phyloP scores from a whole-genome alignment of 2,329 filamentous ascomycete species.

The Sporothrix globosa region DNA sequence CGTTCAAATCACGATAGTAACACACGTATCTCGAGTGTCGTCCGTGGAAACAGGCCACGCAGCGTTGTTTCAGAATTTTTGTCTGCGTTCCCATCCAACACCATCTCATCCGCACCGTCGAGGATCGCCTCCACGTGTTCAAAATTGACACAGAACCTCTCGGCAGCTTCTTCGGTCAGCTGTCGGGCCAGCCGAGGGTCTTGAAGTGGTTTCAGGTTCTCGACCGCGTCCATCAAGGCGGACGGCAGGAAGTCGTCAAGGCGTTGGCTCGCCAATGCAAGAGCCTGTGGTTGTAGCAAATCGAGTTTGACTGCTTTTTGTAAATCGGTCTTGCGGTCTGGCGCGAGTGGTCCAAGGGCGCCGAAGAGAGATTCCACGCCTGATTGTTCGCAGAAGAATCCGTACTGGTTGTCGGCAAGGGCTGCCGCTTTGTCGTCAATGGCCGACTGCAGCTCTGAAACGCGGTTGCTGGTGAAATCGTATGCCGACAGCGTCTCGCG shows the following conservation, averaged over 20 bases:
- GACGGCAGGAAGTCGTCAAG: constrained; percentile 92
- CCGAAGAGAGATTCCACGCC: constrained; percentile 68
- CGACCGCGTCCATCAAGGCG: constrained; percentile 87
- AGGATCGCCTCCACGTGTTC: constrained; percentile 61
- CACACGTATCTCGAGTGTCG: constrained; percentile 63
- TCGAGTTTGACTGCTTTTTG: constrained; percentile 58
- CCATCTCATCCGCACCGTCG: constrained; percentile 48
- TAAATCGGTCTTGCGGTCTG: constrained; percentile 51
- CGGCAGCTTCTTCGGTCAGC: constrained; percentile 80
- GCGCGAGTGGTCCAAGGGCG: constrained; percentile 51
- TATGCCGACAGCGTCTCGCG: constrained; percentile 60
- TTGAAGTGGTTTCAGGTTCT: constrained; percentile 74
- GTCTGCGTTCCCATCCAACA: constrained; percentile 39
- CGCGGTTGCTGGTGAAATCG: constrained; percentile 64
- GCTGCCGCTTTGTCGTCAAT: constrained; percentile 59
- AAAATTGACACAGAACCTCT: constrained; percentile 84
- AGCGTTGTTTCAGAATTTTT: constrained; percentile 40
- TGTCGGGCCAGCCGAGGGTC: constrained; percentile 71
- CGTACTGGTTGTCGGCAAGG: constrained; percentile 69
- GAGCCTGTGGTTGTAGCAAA: constrained; percentile 60
- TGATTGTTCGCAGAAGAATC: constrained; percentile 73
- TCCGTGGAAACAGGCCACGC: constrained; percentile 59
- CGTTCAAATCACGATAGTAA: constrained; percentile 53
- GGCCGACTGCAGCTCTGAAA: constrained; percentile 58
- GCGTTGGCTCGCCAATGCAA: constrained; percentile 71